Evolutionary conservation across 768 basidiomycete species (phyloP).

Genomic region (Gymnopilus junonius): DNA sequence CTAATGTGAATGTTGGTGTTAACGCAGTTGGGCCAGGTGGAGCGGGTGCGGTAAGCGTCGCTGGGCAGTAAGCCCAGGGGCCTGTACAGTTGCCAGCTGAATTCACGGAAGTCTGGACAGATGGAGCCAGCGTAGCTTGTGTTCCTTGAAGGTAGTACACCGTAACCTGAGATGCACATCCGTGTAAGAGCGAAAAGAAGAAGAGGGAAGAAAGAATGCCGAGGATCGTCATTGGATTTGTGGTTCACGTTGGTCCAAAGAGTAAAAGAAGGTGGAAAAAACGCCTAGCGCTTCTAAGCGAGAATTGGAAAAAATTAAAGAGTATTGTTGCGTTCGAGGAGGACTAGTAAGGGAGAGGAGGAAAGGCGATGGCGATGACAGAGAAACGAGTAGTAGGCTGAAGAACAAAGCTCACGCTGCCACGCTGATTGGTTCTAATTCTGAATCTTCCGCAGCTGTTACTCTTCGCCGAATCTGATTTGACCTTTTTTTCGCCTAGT

Average conservation of each 20-base stretch:
- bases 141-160: slow-evolving; percentile 8
- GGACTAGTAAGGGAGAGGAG: neutral
- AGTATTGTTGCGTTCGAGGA: neutral
- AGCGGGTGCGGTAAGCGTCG: slow-evolving; percentile 52
- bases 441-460: neutral
- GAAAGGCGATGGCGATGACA: neutral
- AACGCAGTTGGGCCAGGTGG: slow-evolving; percentile 49
- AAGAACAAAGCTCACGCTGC: neutral
- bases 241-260: neutral
- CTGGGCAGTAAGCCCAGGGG: slow-evolving; percentile 57
- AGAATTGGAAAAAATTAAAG: neutral
- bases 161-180: neutral
- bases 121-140: slow-evolving; percentile 7
- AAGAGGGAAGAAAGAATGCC: neutral
- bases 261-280: neutral
- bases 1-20: slow-evolving; percentile 48
- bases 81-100: slow-evolving; percentile 43
- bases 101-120: neutral
- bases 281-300: neutral
- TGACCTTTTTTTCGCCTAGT: neutral
- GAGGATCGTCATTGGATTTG: neutral
- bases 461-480: neutral
- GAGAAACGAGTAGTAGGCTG: neutral
- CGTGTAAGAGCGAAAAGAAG: neutral
- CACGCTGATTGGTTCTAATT: neutral